These are phyloP conservation scores for Cyanidiococcus yangmingshanensis DNA, from an alignment of 23 red algal genomes.

Conservation along the genomic window DNA sequence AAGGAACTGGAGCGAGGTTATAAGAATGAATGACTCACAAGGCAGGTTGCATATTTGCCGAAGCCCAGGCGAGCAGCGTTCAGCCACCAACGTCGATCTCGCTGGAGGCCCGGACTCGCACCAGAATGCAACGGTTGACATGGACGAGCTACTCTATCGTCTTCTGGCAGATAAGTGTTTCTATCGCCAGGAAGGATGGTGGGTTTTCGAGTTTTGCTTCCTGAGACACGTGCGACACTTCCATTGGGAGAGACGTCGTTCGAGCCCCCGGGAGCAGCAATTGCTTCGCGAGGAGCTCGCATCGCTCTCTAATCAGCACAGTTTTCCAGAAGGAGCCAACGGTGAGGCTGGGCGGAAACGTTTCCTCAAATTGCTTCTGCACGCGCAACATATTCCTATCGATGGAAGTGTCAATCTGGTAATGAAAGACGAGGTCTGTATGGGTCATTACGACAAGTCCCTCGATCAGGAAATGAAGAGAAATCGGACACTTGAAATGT, in stretches of 20 bases:
- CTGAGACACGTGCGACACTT: slow-evolving; percentile 11
- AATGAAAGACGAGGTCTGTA: slow-evolving; percentile 2
- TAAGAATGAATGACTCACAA: not conserved
- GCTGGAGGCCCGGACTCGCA: not conserved
- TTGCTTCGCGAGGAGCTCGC: not conserved
- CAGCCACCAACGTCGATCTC: not conserved
- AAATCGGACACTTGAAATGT: not conserved
- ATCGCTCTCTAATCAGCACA: not conserved
- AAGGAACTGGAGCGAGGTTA: not conserved
- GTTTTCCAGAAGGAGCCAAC: not conserved
- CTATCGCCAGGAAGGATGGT: slow-evolving; percentile 8
- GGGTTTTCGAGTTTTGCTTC: slow-evolving; percentile 13
- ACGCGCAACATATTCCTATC: not conserved
- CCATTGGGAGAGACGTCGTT: slow-evolving; percentile 9
- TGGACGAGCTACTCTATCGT: not conserved
- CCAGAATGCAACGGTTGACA: not conserved
- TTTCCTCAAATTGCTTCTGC: not conserved
- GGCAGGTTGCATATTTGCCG: not conserved
- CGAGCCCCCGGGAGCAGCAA: not conserved
- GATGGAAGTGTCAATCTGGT: not conserved
- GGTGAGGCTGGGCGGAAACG: not conserved
- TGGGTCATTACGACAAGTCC: not conserved
- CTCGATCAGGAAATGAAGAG: not conserved
- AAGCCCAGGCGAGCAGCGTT: not conserved
- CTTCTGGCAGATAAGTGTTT: not conserved